These are phyloP conservation scores for Gardenia jasminoides DNA, from an alignment of 257 asterid genomes.

Conservation along the genomic window DNA sequence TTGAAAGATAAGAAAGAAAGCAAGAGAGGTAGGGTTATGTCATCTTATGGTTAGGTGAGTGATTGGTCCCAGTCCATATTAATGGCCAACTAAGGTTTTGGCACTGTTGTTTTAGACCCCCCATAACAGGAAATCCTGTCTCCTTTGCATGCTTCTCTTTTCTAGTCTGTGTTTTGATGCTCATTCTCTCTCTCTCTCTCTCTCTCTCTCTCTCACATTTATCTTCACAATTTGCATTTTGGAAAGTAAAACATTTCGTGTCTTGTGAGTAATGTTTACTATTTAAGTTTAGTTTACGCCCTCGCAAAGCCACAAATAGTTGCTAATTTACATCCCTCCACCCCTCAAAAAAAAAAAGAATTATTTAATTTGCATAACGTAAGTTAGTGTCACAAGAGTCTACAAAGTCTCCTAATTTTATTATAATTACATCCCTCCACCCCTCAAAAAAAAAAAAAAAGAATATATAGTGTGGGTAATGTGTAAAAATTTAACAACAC, in stretches of 20 bases:
- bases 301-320: too few relatives aligned
- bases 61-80: constrained; percentile 33
- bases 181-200: background rate
- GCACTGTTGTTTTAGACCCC: constrained; percentile 38
- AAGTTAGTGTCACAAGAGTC: too few relatives aligned
- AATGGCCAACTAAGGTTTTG: constrained; percentile 49
- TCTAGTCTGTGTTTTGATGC: constrained; percentile 10
- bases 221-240: background rate
- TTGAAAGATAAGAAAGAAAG: constrained; percentile 13
- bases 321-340: too few relatives aligned
- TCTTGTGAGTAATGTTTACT: background rate
- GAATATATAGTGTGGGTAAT: too few relatives aligned
- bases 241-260: background rate
- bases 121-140: constrained; percentile 35
- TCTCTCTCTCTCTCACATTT: background rate
- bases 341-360: too few relatives aligned
- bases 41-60: constrained; percentile 39
- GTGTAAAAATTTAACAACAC: too few relatives aligned
- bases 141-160: constrained; percentile 13
- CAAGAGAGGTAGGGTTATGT: constrained; percentile 31
- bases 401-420: too few relatives aligned
- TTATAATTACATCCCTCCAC: too few relatives aligned
- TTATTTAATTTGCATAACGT: too few relatives aligned
- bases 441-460: too few relatives aligned
- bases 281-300: too few relatives aligned